Evolutionary conservation across 192 early-diverging fungal genomes (phyloP).

Genomic region (Thamnidium elegans): DNA sequence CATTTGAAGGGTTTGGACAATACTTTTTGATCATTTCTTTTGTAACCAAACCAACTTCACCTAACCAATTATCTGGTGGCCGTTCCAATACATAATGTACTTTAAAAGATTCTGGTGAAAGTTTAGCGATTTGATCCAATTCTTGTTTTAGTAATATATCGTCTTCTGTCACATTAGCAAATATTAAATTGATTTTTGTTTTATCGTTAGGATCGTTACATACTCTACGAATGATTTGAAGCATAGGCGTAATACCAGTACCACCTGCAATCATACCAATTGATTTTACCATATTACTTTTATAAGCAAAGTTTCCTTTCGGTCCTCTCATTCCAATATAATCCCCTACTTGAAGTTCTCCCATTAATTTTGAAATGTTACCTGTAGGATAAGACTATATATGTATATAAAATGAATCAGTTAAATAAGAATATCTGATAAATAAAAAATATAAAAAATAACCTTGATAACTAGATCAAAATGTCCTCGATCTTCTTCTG

Average conservation of each 20-base stretch:
- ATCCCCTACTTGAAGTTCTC: conserved; percentile 70
- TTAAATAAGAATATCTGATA: background rate
- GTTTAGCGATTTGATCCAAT: conserved; percentile 69
- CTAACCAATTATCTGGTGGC: conserved; percentile 77
- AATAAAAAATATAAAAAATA: background rate
- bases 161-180: conserved; percentile 85
- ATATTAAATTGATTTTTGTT: conserved; percentile 81
- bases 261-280: conserved; percentile 93
- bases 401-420: background rate
- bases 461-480: conserved; percentile 94
- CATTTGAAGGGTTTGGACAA: conserved; percentile 67
- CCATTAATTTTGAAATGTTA: conserved; percentile 75
- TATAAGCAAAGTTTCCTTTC: conserved; percentile 86
- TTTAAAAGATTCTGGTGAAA: conserved; percentile 69
- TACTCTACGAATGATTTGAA: conserved; percentile 80
- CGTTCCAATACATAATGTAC: conserved; percentile 84
- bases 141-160: conserved; percentile 86
- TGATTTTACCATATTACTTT: conserved; percentile 68
- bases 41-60: conserved; percentile 83
- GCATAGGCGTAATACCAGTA: conserved; percentile 70
- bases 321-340: conserved; percentile 76
- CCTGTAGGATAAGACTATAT: conserved; percentile 75
- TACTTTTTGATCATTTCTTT: conserved; percentile 76
- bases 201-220: conserved; percentile 83
- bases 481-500: conserved; percentile 77